Evolutionary conservation across 106 monocot species (phyloP).

Genomic region (Xerophyta viscosa): DNA sequence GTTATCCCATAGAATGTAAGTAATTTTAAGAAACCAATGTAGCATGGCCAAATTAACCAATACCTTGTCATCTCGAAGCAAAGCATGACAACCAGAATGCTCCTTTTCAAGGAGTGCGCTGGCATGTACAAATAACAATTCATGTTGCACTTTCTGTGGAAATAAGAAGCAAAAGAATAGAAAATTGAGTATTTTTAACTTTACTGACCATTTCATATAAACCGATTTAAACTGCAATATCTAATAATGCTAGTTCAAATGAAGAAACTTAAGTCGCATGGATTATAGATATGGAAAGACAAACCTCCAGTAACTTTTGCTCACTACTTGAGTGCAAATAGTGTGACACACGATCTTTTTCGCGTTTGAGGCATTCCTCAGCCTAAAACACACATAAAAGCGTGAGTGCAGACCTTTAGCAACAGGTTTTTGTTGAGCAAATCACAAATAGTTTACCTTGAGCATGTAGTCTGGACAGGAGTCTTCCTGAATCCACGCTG

Average conservation of each 20-base stretch:
- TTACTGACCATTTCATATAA: no score
- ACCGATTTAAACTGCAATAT: no score
- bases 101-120: conserved; percentile 73
- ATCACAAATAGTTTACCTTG: not conserved
- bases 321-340: conserved; percentile 2
- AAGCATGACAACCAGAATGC: conserved; percentile 76
- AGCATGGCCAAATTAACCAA: not conserved
- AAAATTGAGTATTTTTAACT: not conserved
- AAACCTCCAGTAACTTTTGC: conserved; percentile 3
- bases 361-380: conserved; percentile 3
- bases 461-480: conserved; percentile 47
- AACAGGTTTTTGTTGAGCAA: no score
- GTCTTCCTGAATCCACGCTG: conserved; percentile 37
- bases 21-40: no score
- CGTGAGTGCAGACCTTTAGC: conserved; percentile 10
- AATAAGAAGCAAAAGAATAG: not conserved
- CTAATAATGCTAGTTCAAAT: no score
- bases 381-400: not conserved
- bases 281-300: not conserved
- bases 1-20: not conserved
- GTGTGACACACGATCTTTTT: not conserved
- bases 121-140: conserved; percentile 58
- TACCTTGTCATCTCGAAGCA: conserved; percentile 53
- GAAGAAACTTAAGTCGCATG: no score
- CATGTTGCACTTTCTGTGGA: conserved; percentile 73